A percentile compares a stretch with the other conserved stretches of the same genome.
phyloP scores from a whole-genome alignment of 202 grass and related monocot genomes.

The Carex sylvatica region DNA sequence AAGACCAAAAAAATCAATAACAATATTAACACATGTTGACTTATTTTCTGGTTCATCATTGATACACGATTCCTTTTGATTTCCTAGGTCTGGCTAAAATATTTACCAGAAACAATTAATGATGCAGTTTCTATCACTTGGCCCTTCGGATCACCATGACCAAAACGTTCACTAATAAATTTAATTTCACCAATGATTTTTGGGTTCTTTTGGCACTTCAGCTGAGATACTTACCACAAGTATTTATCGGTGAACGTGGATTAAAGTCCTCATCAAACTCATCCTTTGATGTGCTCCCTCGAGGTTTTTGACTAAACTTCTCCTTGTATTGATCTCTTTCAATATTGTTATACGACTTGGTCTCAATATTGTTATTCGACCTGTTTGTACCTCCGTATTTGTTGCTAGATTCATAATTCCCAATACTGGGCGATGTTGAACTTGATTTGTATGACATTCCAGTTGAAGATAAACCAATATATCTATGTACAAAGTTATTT shows the following conservation, averaged over 20 bases:
- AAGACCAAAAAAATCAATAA: not conserved
- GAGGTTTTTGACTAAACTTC: not conserved
- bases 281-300: constrained; percentile 21
- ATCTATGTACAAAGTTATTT: constrained; percentile 38
- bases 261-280: constrained; percentile 52
- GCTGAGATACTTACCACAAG: constrained; percentile 35
- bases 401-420: constrained; percentile 41
- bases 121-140: not conserved
- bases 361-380: constrained; percentile 24
- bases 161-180: not conserved
- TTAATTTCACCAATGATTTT: not conserved
- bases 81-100: not conserved
- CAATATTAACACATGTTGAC: not conserved
- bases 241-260: constrained; percentile 37
- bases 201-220: not conserved
- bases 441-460: constrained; percentile 50
- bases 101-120: not conserved
- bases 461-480: constrained; percentile 62
- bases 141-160: not conserved
- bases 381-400: constrained; percentile 25
- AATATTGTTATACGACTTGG: constrained; percentile 9
- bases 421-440: constrained; percentile 30
- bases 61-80: not conserved
- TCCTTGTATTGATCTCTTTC: constrained; percentile 29
- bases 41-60: not conserved